These are phyloP conservation scores for Diaporthe sp. DNA, from an alignment of 2,329 filamentous ascomycete genomes.

Conservation along the genomic window DNA sequence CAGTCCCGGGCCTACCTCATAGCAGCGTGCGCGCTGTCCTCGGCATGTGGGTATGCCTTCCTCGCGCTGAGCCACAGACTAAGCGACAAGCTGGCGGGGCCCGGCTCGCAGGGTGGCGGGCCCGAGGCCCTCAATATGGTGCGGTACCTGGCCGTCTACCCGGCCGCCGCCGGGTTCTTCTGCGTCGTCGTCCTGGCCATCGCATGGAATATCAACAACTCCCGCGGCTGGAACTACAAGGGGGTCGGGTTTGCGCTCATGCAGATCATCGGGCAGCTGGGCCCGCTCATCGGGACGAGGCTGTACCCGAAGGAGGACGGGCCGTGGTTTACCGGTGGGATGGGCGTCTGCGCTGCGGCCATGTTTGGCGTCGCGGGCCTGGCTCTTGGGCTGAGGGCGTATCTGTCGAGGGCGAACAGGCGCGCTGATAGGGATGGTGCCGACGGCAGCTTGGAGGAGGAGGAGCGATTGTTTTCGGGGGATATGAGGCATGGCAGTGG, in stretches of 20 bases:
- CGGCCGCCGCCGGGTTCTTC: constrained; percentile 84
- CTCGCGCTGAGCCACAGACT: constrained; percentile 70
- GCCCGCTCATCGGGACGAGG: constrained; percentile 76
- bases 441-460: constrained; percentile 45
- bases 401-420: constrained; percentile 63
- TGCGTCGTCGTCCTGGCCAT: constrained; percentile 85
- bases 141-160: constrained; percentile 82
- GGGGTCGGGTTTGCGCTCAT: constrained; percentile 83
- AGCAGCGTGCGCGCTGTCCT: constrained; percentile 75
- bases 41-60: constrained; percentile 66
- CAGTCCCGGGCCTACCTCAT: constrained; percentile 73
- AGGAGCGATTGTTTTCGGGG: constrained; percentile 51
- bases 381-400: constrained; percentile 63
- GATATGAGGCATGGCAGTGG: constrained; percentile 38
- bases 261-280: constrained; percentile 84
- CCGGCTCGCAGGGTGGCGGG: constrained; percentile 40
- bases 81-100: constrained; percentile 57
- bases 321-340: constrained; percentile 72
- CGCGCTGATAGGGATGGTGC: constrained; percentile 50
- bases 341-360: constrained; percentile 70
- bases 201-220: constrained; percentile 89
- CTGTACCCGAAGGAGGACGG: constrained; percentile 70
- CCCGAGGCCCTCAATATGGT: constrained; percentile 44
- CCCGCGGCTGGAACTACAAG: constrained; percentile 70
- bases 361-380: constrained; percentile 71